phyloP scores from a whole-genome alignment of 2,329 filamentous ascomycete genomes.

The Metarhizium sp. region DNA sequence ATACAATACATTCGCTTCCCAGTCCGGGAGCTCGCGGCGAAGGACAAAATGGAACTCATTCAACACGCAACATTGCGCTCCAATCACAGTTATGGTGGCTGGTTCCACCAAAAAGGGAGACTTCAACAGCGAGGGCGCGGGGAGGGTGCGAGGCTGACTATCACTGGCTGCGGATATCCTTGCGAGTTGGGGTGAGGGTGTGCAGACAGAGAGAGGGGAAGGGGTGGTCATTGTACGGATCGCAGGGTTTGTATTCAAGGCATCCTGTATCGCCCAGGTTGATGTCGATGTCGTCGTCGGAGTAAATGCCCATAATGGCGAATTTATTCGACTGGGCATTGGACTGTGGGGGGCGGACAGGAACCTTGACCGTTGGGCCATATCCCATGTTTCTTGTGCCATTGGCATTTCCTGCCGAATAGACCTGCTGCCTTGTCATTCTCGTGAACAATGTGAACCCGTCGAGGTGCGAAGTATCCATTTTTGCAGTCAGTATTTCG shows the following conservation, averaged over 20 bases:
- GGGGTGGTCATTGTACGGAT: background rate
- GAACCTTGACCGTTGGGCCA: background rate
- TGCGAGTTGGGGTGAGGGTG: background rate
- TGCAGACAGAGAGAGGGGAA: background rate
- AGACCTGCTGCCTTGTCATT: background rate
- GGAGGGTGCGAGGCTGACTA: slow-evolving; percentile 4
- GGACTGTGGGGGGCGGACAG: background rate
- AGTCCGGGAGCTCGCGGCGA: background rate
- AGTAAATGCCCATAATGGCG: background rate
- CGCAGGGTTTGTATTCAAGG: background rate
- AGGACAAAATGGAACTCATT: background rate
- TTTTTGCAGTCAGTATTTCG: background rate
- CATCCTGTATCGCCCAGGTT: background rate
- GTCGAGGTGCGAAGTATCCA: background rate
- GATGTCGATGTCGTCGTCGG: background rate
- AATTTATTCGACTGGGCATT: background rate
- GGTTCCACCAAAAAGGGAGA: background rate
- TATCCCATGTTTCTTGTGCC: background rate
- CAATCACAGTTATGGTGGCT: slow-evolving; percentile 1
- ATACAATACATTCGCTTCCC: background rate
- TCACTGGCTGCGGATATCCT: slow-evolving; percentile 2
- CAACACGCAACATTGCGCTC: background rate
- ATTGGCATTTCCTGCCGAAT: background rate
- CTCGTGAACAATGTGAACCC: background rate
- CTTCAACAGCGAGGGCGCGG: background rate